Evolutionary conservation across 2,329 filamentous ascomycete species (phyloP), one percentile per base, ranked within the genome.

Genomic region (Neonectria ditissima): DNA sequence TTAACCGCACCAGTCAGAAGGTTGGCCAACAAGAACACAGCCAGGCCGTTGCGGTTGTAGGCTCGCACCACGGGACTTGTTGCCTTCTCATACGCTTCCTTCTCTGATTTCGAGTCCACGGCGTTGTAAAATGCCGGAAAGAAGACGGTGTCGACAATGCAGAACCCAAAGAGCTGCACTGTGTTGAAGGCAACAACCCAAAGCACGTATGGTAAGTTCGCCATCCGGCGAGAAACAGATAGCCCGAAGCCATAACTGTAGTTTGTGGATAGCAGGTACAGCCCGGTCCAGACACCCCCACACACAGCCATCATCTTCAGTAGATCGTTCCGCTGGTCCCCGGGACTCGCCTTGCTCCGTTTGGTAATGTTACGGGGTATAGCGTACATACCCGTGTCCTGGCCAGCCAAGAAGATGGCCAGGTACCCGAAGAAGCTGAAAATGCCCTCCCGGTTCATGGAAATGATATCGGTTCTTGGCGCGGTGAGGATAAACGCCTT

Each of bases 131-230:
- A 86, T 2, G 84, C 82, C 0, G 93, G 92, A 77, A 97, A 97
- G 77, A 94, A 89, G 3, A 92, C 26, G 3, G 87, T 89, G 77
- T 99, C 95, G 24, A 96, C 85, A 14, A 90, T 76, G 73, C 90
- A 94, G 77, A 95, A 97, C 1, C 91, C 84, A 8, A 92, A 82
- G 10, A 99, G 83, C 76, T 97, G 93, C n/a, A 86, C 84, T 65
- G 88, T 90, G 81, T 98, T 99, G 83, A 96, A 97, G 3, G 93
- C 91, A n/a, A 90, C 86, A 8, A 97, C 91, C 94, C 95, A 98
- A 47, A 97, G 83, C 45, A 98, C 87, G 76, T 99, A 99, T 0
- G 96, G 94, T 66, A 97, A 84, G 74, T 99, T 99, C 9, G 95
- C 96, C 61, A 98, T 83, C 1, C 96, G 90, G 20, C 96, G 91